These are phyloP conservation scores for Monoraphidium neglectum DNA, from an alignment of 139 green algal genomes.

Conservation along the genomic window DNA sequence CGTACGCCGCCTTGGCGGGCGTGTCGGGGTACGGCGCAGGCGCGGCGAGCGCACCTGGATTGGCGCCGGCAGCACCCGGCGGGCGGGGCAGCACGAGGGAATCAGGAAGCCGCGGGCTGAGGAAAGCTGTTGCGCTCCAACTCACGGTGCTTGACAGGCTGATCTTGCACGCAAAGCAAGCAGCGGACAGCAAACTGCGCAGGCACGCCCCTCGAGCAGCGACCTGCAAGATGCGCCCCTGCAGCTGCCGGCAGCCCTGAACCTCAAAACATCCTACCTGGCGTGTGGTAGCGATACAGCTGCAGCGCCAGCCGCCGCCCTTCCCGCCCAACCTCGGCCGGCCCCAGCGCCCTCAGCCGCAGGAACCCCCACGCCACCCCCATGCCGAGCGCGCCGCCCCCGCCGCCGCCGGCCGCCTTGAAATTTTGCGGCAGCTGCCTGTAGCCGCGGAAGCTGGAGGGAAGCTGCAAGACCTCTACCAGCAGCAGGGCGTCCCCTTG, in stretches of 20 bases:
- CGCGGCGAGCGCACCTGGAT: not conserved
- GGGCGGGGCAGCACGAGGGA: not conserved
- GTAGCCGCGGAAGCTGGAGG: conserved; percentile 27
- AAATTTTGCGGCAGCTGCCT: conserved; percentile 26
- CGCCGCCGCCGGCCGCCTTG: conserved; percentile 22
- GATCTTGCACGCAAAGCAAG: no score
- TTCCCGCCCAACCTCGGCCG: not conserved
- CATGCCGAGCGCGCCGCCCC: conserved; percentile 23
- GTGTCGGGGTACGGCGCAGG: conserved; percentile 1
- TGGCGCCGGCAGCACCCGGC: not conserved
- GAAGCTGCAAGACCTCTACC: conserved; percentile 53
- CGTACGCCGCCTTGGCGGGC: conserved; percentile 9
- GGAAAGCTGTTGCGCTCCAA: not conserved
- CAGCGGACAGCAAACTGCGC: no score
- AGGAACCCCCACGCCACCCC: conserved; percentile 54
- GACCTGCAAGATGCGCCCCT: no score
- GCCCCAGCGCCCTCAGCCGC: conserved; percentile 10
- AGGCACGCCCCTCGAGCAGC: no score
- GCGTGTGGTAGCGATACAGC: not conserved
- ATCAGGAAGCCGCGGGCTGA: not conserved
- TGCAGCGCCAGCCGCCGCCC: not conserved
- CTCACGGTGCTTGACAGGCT: no score
- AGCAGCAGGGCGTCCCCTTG: conserved; percentile 44
- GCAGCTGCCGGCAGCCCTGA: no score
- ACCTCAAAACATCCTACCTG: no score